Evolutionary conservation across 1,284 basidiomycete genomes (phyloP), one percentile per base, ranked within the genome.

Genomic region (Cystobasidium pallidum): DNA sequence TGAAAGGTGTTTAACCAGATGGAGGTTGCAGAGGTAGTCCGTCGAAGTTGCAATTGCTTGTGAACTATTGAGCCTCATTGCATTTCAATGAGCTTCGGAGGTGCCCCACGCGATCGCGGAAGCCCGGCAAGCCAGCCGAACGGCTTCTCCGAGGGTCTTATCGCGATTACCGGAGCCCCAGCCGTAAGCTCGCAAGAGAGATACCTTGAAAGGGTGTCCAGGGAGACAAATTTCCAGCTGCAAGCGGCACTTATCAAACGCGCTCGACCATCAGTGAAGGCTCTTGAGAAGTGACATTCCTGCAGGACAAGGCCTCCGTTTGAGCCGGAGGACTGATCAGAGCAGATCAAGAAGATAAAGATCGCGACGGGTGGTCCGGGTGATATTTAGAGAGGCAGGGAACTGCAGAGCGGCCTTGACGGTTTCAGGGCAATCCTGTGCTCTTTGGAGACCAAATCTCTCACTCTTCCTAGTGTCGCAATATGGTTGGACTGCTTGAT

Each of bases 401-500:
- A 47, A 21, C 6, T n/a, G 10, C n/a, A 17, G n/a, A 21, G 45
- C 45, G n/a, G 45, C 15, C 39, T 41, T 41, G 39, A 41, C 39
- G 7, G 15, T 8, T 47, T 47, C n/a, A n/a, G n/a, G n/a, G n/a
- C n/a, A 21, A n/a, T 21, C 10, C 4, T 10, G 45, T 47, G 39
- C 45, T 47, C 8, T 47, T 47, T 8, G 6, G 45, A 13, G n/a
- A 13, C 45, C 49, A n/a, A 24, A 26, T 4, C 24, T 57, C 54
- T 21, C 19, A 34, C 13, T 57, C 54, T n/a, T 19, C 54, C 13
- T 34, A 2, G 15, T 8, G n/a, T n/a, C n/a, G 36, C 30, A 21
- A 19, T 6, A 71, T 71, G 68, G 41, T 59, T 39, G 68, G 68
- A 58, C 51, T 71, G 3, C 61, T 63, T 34, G 68, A 64, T 64